A percentile compares a stretch with the other conserved stretches of the same genome.
Evolutionary conservation across 2,329 filamentous ascomycete species (phyloP).

Genomic region (Fusarium equiseti): DNA sequence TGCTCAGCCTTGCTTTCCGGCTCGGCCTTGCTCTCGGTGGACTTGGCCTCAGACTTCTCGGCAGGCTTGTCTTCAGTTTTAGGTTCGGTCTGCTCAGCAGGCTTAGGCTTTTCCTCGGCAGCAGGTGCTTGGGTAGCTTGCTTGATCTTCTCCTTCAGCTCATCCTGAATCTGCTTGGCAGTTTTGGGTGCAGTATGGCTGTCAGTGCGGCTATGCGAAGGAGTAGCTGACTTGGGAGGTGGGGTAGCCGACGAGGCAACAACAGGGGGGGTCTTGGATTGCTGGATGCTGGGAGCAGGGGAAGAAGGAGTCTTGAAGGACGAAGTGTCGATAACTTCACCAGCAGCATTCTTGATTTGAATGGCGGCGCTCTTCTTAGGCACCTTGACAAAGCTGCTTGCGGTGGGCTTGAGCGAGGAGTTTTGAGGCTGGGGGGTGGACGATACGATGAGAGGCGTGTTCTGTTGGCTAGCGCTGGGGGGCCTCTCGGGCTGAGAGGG

Average conservation of each 20-base stretch:
- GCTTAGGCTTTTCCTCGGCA: constrained; percentile 49
- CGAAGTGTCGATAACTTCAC: constrained; percentile 79
- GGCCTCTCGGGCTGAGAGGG: constrained; percentile 80
- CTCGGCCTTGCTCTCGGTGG: constrained; percentile 36
- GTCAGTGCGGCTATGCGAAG: constrained; percentile 77
- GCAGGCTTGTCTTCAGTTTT: constrained; percentile 53
- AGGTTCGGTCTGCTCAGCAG: constrained; percentile 29
- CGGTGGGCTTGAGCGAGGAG: constrained; percentile 64
- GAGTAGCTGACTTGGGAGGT: constrained; percentile 79
- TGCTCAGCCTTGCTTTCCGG: constrained; percentile 45
- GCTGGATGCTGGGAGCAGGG: constrained; percentile 65
- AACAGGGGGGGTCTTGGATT: constrained; percentile 74
- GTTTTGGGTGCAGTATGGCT: constrained; percentile 77
- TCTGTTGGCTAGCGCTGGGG: constrained; percentile 73
- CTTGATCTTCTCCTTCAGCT: constrained; percentile 84
- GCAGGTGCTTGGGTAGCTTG: constrained; percentile 62
- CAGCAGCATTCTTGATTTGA: constrained; percentile 84
- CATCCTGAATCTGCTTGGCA: constrained; percentile 83
- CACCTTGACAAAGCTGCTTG: constrained; percentile 61
- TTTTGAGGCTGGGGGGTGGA: constrained; percentile 73
- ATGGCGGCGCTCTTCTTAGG: constrained; percentile 79
- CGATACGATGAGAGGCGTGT: constrained; percentile 71
- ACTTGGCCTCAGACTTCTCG: constrained; percentile 21
- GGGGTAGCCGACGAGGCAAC: constrained; percentile 83
- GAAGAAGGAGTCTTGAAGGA: constrained; percentile 69